These are phyloP conservation scores for Stentor roeselii DNA, from an alignment of 73 alveolate species.

Conservation along the genomic window DNA sequence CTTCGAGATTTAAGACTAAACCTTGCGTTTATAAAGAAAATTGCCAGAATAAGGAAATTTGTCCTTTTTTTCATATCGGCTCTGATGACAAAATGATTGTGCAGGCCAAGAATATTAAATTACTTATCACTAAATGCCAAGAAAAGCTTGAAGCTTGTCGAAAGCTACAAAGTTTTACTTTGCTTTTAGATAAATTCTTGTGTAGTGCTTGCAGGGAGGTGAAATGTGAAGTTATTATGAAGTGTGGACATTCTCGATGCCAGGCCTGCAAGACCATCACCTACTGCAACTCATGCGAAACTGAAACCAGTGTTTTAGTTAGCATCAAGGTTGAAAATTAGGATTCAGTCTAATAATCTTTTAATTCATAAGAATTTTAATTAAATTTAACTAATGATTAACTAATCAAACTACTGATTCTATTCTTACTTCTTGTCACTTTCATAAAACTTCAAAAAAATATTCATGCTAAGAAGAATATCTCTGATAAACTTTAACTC, in stretches of 20 bases:
- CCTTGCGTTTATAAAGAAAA: neutral
- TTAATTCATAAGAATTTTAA: too few relatives aligned
- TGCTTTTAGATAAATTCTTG: neutral
- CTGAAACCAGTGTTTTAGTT: too few relatives aligned
- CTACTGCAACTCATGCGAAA: neutral
- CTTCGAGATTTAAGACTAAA: neutral
- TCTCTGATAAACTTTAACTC: too few relatives aligned
- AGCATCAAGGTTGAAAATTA: too few relatives aligned
- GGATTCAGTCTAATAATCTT: too few relatives aligned
- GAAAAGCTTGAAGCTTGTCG: neutral
- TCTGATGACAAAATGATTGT: neutral
- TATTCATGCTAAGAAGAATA: too few relatives aligned
- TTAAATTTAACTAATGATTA: too few relatives aligned
- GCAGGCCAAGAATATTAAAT: neutral
- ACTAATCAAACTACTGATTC: too few relatives aligned
- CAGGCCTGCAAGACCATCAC: neutral
- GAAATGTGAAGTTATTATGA: too few relatives aligned
- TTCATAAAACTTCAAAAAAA: too few relatives aligned
- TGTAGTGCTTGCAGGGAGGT: neutral
- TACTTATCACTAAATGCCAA: neutral
- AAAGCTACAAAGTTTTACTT: neutral
- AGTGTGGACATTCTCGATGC: constrained; percentile 2
- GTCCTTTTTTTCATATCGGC: neutral
- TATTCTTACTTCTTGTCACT: too few relatives aligned
- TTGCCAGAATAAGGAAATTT: neutral